Conservation (phyloP, 2,329 filamentous ascomycete genomes). For the Stylonectria norvegica region DNA sequence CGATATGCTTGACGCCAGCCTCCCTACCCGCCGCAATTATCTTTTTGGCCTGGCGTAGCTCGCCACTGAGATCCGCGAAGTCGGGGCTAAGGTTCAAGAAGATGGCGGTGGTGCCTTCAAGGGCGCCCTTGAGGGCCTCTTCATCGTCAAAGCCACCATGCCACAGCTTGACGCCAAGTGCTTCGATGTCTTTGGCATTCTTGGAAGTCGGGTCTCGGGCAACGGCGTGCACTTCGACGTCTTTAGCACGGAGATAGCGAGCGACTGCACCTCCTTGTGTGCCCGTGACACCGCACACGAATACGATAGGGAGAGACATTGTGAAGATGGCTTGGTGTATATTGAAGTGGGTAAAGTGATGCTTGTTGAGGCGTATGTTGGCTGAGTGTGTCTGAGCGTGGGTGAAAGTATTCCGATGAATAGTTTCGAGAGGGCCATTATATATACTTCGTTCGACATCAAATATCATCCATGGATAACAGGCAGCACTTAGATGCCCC, state of each 20-base stretch:
- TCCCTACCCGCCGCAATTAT: constrained; percentile 37
- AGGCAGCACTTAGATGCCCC: no score
- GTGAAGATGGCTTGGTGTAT: constrained; percentile 14
- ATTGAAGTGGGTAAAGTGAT: no score
- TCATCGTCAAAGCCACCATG: constrained; percentile 34
- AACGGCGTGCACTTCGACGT: constrained; percentile 33
- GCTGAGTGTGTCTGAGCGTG: no score
- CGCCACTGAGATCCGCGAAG: constrained; percentile 29
- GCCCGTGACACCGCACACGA: constrained; percentile 40
- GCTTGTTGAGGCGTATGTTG: not conserved
- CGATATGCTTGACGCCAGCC: constrained; percentile 35
- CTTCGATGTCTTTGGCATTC: constrained; percentile 27
- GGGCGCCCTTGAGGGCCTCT: constrained; percentile 26
- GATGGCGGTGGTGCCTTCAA: constrained; percentile 29
- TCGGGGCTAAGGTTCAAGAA: constrained; percentile 35
- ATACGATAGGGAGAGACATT: constrained; percentile 33
- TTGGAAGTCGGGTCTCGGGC: constrained; percentile 30
- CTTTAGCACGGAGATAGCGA: constrained; percentile 30
- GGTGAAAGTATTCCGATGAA: no score
- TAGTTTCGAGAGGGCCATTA: no score
- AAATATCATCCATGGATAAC: no score
- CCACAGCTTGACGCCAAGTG: constrained; percentile 33
- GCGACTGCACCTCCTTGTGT: constrained; percentile 37
- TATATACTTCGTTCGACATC: no score
- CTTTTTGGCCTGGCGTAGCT: constrained; percentile 28